Evolutionary conservation across 2,329 filamentous ascomycete species (phyloP).

Genomic region (Fusarium setosum): DNA sequence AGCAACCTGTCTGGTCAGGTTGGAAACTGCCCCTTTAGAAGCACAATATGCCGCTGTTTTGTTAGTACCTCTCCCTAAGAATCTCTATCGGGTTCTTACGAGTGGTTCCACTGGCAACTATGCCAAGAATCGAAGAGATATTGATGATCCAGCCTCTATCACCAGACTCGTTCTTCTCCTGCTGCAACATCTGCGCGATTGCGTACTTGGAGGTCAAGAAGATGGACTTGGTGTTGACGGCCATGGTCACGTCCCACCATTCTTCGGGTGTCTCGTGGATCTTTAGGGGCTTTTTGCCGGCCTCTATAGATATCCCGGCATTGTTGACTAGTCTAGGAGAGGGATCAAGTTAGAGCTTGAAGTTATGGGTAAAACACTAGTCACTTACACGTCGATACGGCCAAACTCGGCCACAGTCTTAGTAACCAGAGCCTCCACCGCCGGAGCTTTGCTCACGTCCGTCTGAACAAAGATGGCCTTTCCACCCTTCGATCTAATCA

Average conservation of each 20-base stretch:
- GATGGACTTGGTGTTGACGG: conserved; percentile 51
- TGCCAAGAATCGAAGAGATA: conserved; percentile 56
- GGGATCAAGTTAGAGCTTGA: not conserved
- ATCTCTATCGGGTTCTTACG: not conserved
- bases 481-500: conserved; percentile 49
- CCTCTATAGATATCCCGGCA: conserved; percentile 56
- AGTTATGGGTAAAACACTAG: conserved; percentile 45
- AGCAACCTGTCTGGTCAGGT: conserved; percentile 60
- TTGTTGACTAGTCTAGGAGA: conserved; percentile 48
- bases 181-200: conserved; percentile 60
- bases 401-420: conserved; percentile 32
- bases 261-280: conserved; percentile 60
- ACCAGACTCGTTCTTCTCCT: conserved; percentile 51
- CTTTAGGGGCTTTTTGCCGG: conserved; percentile 46
- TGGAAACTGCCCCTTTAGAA: conserved; percentile 61
- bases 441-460: conserved; percentile 52
- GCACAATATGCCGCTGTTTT: conserved; percentile 53
- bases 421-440: conserved; percentile 52
- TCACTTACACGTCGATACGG: conserved; percentile 41
- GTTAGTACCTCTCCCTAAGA: not conserved
- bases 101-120: conserved; percentile 47
- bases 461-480: conserved; percentile 55
- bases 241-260: conserved; percentile 56
- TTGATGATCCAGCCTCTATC: conserved; percentile 64
- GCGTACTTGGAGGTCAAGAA: conserved; percentile 59